These are phyloP conservation scores for Oryza coarctata DNA, from an alignment of 176 grass and related monocot genomes.

Conservation along the genomic window DNA sequence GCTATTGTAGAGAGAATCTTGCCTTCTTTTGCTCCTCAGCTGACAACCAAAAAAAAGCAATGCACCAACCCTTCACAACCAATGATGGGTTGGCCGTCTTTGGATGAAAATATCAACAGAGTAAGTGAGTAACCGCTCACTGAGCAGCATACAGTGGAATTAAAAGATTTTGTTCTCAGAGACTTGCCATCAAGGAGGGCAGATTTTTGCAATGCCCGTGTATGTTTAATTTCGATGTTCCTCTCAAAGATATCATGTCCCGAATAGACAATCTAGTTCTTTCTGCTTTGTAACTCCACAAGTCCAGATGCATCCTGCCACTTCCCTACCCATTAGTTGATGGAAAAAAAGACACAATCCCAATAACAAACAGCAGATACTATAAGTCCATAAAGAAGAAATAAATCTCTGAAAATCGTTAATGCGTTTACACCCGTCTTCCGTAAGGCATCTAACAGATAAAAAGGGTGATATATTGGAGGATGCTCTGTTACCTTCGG, in stretches of 20 bases:
- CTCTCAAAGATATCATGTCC: conserved; percentile 16
- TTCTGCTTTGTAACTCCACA: neutral
- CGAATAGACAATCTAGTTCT: conserved; percentile 29
- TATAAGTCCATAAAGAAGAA: conserved; percentile 24
- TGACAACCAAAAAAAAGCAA: neutral
- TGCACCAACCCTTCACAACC: neutral
- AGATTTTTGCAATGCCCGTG: neutral
- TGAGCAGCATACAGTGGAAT: conserved; percentile 7
- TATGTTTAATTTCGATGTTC: conserved; percentile 1
- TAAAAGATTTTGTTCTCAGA: conserved; percentile 1
- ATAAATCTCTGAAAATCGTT: conserved; percentile 31
- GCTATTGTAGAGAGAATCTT: conserved; percentile 1
- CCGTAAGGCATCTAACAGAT: conserved; percentile 58
- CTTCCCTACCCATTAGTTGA: neutral
- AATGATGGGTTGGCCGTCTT: neutral
- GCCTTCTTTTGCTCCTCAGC: neutral
- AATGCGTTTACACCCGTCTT: conserved; percentile 49
- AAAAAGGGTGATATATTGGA: conserved; percentile 18
- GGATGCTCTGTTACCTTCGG: conserved; percentile 57
- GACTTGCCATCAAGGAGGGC: neutral
- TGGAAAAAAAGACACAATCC: neutral
- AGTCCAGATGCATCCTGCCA: neutral
- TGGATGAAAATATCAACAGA: neutral
- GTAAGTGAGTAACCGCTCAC: conserved; percentile 23
- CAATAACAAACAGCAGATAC: neutral